These are phyloP conservation scores for Talaromyces nanjingensis DNA, from an alignment of 495 filamentous ascomycete species.

Conservation along the genomic window DNA sequence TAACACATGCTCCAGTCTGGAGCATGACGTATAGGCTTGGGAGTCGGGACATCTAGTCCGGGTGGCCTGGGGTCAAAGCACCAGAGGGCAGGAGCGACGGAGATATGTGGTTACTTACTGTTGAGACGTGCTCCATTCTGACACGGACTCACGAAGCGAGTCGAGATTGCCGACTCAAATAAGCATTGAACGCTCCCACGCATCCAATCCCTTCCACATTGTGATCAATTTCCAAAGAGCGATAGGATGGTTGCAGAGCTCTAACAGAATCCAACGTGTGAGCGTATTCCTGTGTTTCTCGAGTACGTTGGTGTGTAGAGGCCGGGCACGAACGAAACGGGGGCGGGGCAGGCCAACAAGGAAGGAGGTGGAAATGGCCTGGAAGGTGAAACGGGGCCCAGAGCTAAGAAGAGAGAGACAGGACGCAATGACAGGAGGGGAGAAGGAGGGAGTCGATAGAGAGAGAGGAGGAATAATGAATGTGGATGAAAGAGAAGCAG, in stretches of 20 bases:
- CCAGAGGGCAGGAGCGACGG: background rate
- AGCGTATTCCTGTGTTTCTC: background rate
- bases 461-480: conserved; percentile 14
- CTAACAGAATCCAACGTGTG: background rate
- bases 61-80: background rate
- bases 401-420: background rate
- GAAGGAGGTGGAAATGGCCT: background rate
- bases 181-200: conserved; percentile 28
- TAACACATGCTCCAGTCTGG: background rate
- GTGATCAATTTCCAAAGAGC: conserved; percentile 5
- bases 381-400: background rate
- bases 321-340: background rate
- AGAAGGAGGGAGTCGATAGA: conserved; percentile 16
- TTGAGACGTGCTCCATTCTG: conserved; percentile 45
- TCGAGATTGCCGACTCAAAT: conserved; percentile 11
- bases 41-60: background rate
- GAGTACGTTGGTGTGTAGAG: background rate
- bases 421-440: conserved; percentile 3
- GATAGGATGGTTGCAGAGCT: background rate
- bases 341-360: conserved; percentile 4
- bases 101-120: conserved; percentile 23
- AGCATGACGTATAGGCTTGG: background rate
- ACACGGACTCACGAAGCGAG: background rate
- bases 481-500: conserved; percentile 20
- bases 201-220: conserved; percentile 12